Evolutionary conservation across 441 rosid species (phyloP).

Genomic region (Adansonia grandidieri): DNA sequence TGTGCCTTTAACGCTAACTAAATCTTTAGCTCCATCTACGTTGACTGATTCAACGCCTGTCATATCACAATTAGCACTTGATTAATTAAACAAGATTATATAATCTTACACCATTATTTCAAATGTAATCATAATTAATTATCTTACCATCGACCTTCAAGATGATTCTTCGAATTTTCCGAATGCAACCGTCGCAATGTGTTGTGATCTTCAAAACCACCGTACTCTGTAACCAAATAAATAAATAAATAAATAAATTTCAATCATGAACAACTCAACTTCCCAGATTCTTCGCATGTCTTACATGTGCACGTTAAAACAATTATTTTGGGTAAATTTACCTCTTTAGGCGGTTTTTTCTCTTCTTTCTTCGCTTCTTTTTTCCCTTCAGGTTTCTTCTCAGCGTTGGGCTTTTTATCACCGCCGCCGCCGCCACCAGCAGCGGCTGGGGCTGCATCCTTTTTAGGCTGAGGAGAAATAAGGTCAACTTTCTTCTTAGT

Average conservation of each 20-base stretch:
- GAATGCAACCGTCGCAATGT: conserved; percentile 82
- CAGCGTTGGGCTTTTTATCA: conserved; percentile 23
- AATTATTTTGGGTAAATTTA: conserved; percentile 23
- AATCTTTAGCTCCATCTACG: conserved; percentile 64
- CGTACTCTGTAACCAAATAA: conserved; percentile 53
- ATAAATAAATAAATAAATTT: background rate
- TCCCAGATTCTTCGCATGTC: conserved; percentile 23
- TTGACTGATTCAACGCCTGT: conserved; percentile 65
- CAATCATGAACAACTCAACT: conserved; percentile 7
- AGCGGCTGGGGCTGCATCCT: conserved; percentile 51
- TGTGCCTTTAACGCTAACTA: conserved; percentile 73
- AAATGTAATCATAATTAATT: background rate
- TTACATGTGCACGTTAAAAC: conserved; percentile 28
- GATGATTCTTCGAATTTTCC: conserved; percentile 60
- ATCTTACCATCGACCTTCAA: conserved; percentile 54
- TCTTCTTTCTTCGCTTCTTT: conserved; percentile 43
- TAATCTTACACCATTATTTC: background rate
- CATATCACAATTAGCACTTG: background rate
- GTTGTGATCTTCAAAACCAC: conserved; percentile 68
- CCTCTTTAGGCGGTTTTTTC: conserved; percentile 78
- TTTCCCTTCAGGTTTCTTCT: conserved; percentile 46
- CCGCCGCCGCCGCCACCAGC: background rate
- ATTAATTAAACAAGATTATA: background rate
- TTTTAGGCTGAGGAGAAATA: conserved; percentile 67
- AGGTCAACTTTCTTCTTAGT: conserved; percentile 71